Conservation (phyloP, 495 filamentous ascomycete species). For the Penicillium daleae region DNA sequence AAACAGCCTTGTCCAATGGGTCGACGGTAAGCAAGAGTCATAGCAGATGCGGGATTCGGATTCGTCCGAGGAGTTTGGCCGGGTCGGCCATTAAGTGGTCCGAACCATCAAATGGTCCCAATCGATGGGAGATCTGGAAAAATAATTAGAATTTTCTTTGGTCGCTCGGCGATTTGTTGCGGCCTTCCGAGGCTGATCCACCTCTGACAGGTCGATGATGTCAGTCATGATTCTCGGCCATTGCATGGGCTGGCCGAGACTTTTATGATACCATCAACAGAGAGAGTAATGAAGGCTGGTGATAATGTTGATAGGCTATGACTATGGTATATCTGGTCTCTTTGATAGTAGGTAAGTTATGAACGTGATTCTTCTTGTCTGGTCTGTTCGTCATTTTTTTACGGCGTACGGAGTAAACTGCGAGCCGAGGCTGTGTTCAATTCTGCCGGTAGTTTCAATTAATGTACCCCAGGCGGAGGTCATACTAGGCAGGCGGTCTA, state of each 20-base stretch:
- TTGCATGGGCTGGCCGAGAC: not conserved
- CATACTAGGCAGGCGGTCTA: not conserved
- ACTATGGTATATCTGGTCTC: not conserved
- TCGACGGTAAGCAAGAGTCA: not conserved
- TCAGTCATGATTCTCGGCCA: not conserved
- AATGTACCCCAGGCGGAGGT: not conserved
- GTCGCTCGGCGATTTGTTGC: slow-evolving; percentile 4
- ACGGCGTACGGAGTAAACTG: not conserved
- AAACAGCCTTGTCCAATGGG: not conserved
- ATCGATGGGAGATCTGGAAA: not conserved
- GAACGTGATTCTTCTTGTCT: not conserved
- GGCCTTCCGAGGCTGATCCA: slow-evolving; percentile 3
- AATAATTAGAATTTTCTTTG: not conserved
- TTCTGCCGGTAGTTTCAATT: not conserved
- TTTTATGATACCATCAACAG: no score
- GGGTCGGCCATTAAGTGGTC: not conserved
- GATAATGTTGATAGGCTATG: not conserved
- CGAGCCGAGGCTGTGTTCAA: not conserved
- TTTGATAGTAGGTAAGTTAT: not conserved
- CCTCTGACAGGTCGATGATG: slow-evolving; percentile 10
- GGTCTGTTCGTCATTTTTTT: not conserved
- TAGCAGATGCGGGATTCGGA: not conserved
- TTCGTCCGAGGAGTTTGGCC: not conserved
- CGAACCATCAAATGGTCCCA: not conserved
- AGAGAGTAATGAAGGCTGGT: not conserved